A percentile compares a stretch with the other conserved stretches of the same genome.
These are phyloP conservation scores for Dispira simplex DNA, from an alignment of 192 early-diverging fungal species.

Conservation along the genomic window DNA sequence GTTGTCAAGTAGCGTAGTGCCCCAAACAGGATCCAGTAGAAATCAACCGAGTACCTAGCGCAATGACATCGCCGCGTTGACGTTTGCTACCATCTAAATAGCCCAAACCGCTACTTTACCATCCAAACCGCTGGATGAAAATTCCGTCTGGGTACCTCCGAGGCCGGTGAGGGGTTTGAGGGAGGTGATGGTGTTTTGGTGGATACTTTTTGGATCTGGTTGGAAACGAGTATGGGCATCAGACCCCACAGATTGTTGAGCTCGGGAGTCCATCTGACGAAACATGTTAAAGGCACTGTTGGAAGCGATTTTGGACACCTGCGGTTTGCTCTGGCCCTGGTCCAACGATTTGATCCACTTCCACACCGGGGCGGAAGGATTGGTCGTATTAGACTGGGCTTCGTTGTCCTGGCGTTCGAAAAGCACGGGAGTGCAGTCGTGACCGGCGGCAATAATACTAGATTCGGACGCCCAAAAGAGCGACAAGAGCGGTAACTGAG, in stretches of 20 bases:
- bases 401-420: constrained; percentile 37
- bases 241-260: constrained; percentile 28
- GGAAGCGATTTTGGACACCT: constrained; percentile 28
- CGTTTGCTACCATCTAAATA: constrained; percentile 20
- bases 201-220: constrained; percentile 60
- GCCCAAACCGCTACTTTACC: constrained; percentile 75
- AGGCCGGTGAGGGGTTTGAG: constrained; percentile 10
- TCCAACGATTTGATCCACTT: constrained; percentile 53
- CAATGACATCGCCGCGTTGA: no score
- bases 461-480: constrained; percentile 61
- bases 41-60: no score
- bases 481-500: constrained; percentile 59
- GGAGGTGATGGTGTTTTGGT: constrained; percentile 96
- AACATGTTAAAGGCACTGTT: constrained; percentile 73
- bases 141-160: constrained; percentile 25
- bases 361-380: constrained; percentile 14
- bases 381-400: neutral
- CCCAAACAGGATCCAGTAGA: no score
- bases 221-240: constrained; percentile 28
- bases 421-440: constrained; percentile 86
- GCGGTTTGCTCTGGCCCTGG: constrained; percentile 46
- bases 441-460: constrained; percentile 74
- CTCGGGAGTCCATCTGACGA: constrained; percentile 82
- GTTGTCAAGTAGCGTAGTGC: no score
- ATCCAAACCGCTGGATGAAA: constrained; percentile 67